These are phyloP conservation scores for Russula brevipes DNA, from an alignment of 768 basidiomycete species.

Conservation along the genomic window DNA sequence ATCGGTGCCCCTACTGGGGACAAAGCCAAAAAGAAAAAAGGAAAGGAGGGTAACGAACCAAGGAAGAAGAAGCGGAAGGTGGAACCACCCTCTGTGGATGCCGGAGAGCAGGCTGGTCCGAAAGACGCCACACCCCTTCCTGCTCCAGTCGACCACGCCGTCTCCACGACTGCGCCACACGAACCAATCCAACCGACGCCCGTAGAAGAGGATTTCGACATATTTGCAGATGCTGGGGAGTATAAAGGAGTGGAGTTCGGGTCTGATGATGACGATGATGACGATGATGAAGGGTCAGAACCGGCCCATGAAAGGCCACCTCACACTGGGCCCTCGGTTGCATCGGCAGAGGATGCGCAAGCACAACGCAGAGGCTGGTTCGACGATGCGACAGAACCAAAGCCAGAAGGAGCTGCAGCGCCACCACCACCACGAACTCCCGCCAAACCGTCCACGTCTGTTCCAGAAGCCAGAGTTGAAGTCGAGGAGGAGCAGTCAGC, in stretches of 20 bases:
- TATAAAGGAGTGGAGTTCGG: slow-evolving; percentile 66
- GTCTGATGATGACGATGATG: slow-evolving; percentile 39
- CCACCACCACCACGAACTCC: neutral
- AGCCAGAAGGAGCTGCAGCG: neutral
- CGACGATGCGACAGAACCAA: slow-evolving; percentile 1
- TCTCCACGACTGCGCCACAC: slow-evolving; percentile 17
- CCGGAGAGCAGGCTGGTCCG: slow-evolving; percentile 17
- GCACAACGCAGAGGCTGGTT: slow-evolving; percentile 17
- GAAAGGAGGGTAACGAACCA: slow-evolving; percentile 39
- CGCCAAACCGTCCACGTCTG: slow-evolving; percentile 26
- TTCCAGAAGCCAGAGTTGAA: slow-evolving; percentile 39
- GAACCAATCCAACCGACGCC: slow-evolving; percentile 36
- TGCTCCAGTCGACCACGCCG: slow-evolving; percentile 1
- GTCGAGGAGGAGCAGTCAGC: slow-evolving; percentile 42
- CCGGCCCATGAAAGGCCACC: neutral
- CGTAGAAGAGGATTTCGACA: slow-evolving; percentile 70
- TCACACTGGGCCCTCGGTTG: neutral
- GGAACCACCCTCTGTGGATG: slow-evolving; percentile 29
- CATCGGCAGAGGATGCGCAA: neutral
- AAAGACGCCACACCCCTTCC: slow-evolving; percentile 9
- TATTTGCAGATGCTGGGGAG: slow-evolving; percentile 81
- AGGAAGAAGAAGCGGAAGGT: slow-evolving; percentile 59
- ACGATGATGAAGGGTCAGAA: slow-evolving; percentile 20
- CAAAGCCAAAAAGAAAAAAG: slow-evolving; percentile 48
- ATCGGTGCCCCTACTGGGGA: slow-evolving; percentile 39